Percentiles rank a stretch among this genome's conserved stretches.
Evolutionary conservation across 129 eudicot species (phyloP).

Genomic region (Ambrosia artemisiifolia): DNA sequence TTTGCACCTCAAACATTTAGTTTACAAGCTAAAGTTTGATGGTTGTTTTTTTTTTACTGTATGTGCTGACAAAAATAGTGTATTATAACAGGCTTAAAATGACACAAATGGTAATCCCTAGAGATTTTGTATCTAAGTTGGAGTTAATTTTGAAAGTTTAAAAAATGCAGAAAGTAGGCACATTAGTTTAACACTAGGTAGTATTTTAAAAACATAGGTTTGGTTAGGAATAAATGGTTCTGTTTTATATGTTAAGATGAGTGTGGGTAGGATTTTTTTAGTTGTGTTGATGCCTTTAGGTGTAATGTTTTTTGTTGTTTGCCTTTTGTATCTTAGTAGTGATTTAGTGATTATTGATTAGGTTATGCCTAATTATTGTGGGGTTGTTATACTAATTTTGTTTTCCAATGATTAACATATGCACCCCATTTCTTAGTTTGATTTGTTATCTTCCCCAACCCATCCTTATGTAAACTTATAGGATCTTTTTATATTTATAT

Average conservation of each 20-base stretch:
- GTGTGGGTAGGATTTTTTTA: slow-evolving; percentile 15
- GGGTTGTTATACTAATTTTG: slow-evolving; percentile 24
- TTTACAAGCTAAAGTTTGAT: slow-evolving; percentile 39
- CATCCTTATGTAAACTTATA: background rate
- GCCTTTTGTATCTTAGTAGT: slow-evolving; percentile 21
- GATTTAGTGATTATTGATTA: background rate
- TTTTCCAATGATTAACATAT: slow-evolving; percentile 18
- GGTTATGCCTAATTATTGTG: slow-evolving; percentile 32
- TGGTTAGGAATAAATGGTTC: slow-evolving; percentile 16
- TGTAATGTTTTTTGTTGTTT: slow-evolving; percentile 16
- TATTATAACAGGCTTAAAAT: slow-evolving; percentile 41
- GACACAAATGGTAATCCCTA: slow-evolving; percentile 34
- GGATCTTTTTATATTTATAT: background rate
- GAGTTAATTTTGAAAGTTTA: slow-evolving; percentile 19
- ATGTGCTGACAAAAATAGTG: slow-evolving; percentile 55
- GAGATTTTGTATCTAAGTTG: slow-evolving; percentile 32
- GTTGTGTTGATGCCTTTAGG: slow-evolving; percentile 8
- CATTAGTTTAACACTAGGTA: background rate
- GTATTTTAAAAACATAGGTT: background rate
- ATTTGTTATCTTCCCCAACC: background rate
- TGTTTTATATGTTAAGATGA: slow-evolving; percentile 4
- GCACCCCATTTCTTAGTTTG: background rate
- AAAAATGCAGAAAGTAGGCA: slow-evolving; percentile 2
- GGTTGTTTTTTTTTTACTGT: slow-evolving; percentile 40
- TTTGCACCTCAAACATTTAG: slow-evolving; percentile 37